Percentiles rank a stretch among this genome's conserved stretches.
Evolutionary conservation across 2,329 filamentous ascomycete genomes (phyloP).

Genomic region (Fusarium sp.): DNA sequence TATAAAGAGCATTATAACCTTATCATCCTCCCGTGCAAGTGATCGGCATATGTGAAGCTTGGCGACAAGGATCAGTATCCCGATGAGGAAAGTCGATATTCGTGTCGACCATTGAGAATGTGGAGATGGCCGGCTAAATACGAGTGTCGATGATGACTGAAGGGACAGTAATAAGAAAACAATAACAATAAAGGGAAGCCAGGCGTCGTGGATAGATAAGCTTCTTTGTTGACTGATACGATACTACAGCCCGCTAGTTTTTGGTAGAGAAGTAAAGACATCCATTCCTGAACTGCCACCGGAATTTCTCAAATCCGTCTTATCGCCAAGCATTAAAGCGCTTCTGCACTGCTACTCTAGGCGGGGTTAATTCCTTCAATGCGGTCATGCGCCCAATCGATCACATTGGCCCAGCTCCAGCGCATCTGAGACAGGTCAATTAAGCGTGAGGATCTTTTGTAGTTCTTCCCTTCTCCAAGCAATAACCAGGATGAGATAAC

Average conservation of each 20-base stretch:
- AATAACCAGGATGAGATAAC: constrained; percentile 30
- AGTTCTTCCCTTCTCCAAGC: constrained; percentile 9
- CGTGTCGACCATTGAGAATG: constrained; percentile 14
- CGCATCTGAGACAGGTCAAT: constrained; percentile 21
- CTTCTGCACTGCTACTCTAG: constrained; percentile 16
- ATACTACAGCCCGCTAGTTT: not conserved
- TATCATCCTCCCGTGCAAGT: constrained; percentile 27
- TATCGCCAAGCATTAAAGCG: constrained; percentile 24
- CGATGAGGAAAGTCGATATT: constrained; percentile 32
- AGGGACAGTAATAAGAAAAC: not conserved
- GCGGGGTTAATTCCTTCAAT: constrained; percentile 22
- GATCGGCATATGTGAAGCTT: constrained; percentile 26
- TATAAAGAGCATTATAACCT: constrained; percentile 19
- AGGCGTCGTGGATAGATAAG: no score
- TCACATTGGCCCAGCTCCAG: constrained; percentile 15
- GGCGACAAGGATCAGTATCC: constrained; percentile 22
- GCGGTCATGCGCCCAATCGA: constrained; percentile 25
- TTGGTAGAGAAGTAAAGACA: not conserved
- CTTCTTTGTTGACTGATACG: not conserved
- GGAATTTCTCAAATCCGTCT: constrained; percentile 10
- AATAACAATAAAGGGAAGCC: not conserved
- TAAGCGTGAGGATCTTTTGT: constrained; percentile 21
- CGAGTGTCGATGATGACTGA: not conserved
- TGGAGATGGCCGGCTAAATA: constrained; percentile 11
- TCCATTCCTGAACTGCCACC: not conserved